Evolutionary conservation across 108 stramenopile species (phyloP), one percentile per base, ranked within the genome.

Genomic region (Halocafeteria seosinensis): DNA sequence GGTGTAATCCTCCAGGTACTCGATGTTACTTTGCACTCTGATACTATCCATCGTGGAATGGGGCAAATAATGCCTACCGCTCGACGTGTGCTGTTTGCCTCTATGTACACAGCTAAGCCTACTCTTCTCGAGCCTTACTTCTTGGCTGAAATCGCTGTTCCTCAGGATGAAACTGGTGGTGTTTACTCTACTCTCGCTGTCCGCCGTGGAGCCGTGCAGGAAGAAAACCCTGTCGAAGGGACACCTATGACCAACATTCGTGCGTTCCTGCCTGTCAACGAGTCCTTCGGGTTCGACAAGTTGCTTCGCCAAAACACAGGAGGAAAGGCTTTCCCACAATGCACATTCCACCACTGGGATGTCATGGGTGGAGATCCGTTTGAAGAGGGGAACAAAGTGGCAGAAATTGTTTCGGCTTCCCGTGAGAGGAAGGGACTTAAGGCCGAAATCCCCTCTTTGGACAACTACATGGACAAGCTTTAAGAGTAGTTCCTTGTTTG

Each of bases 1-100:
- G 93, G 93, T 32, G 79, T 84, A 66, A 78, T 88, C 62, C 89
- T 92, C 89, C 92, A 91, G 79, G 79, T 99, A 34, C 88, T 94
- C 84, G 97, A 99, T 81, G 97, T 96, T 50, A 92, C 93, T 24
- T 91, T 99, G 60, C 97, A 99, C 81, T 93, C 97, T 66, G 94
- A 99, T 88, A 92, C 94, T 66, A 96, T 99, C 73, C 94, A 96
- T 79, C 93, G 97, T 86, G 97, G 97, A 77, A 94, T 95, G 92
- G 97, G 97, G 66, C 97, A 99, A 79, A 92, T 99, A 81, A 92
- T 94, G 91, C 97, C 97, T 78, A 99, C 97, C 62, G 75, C 93
- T 51, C 90, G 97, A 75, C 91, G 97, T 75, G 97, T 99, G 11
- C 87, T 87, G 79, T 96, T 94, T 76, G 81, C 97, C 28, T 85